These are phyloP conservation scores for Chlorella sp. DNA, from an alignment of 139 green algal genomes.

Conservation along the genomic window DNA sequence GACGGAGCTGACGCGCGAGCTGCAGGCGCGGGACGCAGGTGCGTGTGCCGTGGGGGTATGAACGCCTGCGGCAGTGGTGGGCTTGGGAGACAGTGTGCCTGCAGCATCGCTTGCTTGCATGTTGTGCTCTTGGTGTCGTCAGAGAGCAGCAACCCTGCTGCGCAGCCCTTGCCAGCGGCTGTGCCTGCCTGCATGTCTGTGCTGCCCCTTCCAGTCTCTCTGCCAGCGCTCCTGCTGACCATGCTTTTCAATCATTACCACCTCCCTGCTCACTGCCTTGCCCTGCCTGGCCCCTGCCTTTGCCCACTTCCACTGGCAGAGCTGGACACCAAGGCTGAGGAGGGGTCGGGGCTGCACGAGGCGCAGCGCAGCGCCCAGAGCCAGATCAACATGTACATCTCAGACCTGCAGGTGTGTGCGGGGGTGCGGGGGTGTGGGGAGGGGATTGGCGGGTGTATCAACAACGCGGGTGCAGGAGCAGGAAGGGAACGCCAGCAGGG, in stretches of 20 bases:
- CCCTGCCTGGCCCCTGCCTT: neutral
- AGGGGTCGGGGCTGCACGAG: slow-evolving; percentile 66
- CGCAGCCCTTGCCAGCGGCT: too few species aligned
- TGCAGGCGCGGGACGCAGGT: slow-evolving; percentile 26
- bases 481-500: too few species aligned
- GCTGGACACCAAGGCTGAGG: slow-evolving; percentile 50
- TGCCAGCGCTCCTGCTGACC: neutral
- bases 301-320: slow-evolving; percentile 34
- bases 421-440: too few species aligned
- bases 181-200: neutral
- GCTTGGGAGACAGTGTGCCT: too few species aligned
- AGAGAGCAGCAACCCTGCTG: too few species aligned
- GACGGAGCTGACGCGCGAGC: slow-evolving; percentile 20
- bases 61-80: too few species aligned
- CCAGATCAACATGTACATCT: slow-evolving; percentile 67
- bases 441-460: neutral
- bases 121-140: too few species aligned
- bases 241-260: neutral
- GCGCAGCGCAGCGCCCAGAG: slow-evolving; percentile 52
- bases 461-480: too few species aligned
- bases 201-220: neutral
- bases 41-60: too few species aligned
- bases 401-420: slow-evolving; percentile 62
- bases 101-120: too few species aligned
- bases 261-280: neutral